Percentiles rank a stretch among this genome's conserved stretches.
phyloP scores from a whole-genome alignment of 306 rosid genomes.

The Dicorynia guianensis region DNA sequence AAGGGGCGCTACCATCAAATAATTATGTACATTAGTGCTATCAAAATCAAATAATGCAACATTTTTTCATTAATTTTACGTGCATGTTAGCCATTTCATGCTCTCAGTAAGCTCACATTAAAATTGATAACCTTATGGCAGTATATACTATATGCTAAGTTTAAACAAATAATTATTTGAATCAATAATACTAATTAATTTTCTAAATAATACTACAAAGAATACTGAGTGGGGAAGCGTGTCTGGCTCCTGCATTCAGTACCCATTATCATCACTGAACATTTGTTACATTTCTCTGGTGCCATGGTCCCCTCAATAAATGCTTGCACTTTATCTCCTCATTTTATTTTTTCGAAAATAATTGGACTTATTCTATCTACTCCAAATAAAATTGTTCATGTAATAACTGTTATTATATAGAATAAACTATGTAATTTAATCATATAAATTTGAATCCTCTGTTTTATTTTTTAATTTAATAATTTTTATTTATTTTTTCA shows the following conservation, averaged over 20 bases:
- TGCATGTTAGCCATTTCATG: too few species aligned
- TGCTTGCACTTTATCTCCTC: slow-evolving; percentile 21
- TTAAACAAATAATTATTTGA: background rate
- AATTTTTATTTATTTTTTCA: too few species aligned
- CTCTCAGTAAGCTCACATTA: too few species aligned
- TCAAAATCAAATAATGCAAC: too few species aligned
- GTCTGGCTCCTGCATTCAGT: slow-evolving; percentile 60
- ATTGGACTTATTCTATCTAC: slow-evolving; percentile 6
- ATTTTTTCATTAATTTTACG: too few species aligned
- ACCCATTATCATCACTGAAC: slow-evolving; percentile 41
- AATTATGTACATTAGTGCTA: too few species aligned
- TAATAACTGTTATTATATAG: slow-evolving; percentile 1
- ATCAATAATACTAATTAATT: background rate
- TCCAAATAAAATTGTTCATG: slow-evolving; percentile 30
- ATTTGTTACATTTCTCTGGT: slow-evolving; percentile 45
- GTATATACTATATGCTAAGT: background rate
- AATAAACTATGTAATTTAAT: background rate
- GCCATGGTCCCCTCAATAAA: slow-evolving; percentile 52
- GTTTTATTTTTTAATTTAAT: too few species aligned
- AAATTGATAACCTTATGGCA: background rate
- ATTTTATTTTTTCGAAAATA: background rate
- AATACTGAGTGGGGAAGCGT: slow-evolving; percentile 45
- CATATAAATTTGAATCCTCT: too few species aligned
- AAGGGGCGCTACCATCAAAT: slow-evolving; percentile 28
- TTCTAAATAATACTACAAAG: background rate